These are phyloP conservation scores for Nakaseomyces nivariensis DNA, from an alignment of 1,139 yeast species.

Conservation along the genomic window DNA sequence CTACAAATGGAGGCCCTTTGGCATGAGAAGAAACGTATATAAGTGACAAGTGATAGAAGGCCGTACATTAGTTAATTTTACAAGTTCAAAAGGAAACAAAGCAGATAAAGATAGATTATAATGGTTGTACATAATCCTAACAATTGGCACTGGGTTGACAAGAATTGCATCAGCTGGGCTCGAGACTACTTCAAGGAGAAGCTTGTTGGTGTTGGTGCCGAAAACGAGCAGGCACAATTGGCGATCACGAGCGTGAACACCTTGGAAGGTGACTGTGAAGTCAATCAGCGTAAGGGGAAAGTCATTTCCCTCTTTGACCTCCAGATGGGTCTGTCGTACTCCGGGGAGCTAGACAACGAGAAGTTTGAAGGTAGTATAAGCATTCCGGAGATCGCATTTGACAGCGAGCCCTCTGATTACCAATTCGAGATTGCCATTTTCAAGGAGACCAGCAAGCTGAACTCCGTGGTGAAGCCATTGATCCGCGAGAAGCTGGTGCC, in stretches of 20 bases:
- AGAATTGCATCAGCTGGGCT: conserved; percentile 91
- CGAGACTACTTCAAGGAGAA: conserved; percentile 59
- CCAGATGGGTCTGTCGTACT: conserved; percentile 51
- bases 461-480: conserved; percentile 40
- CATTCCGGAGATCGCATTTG: conserved; percentile 93
- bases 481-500: conserved; percentile 61
- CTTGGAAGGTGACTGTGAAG: conserved; percentile 93
- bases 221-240: conserved; percentile 32
- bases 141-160: conserved; percentile 98
- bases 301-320: conserved; percentile 86
- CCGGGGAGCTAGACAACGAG: conserved; percentile 36
- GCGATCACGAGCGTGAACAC: conserved; percentile 48
- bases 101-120: background rate
- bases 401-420: conserved; percentile 72
- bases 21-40: too few species aligned
- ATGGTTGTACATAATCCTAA: conserved; percentile 72
- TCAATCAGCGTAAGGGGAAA: conserved; percentile 92
- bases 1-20: too few species aligned
- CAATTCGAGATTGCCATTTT: conserved; percentile 69
- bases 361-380: conserved; percentile 57
- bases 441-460: conserved; percentile 43
- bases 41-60: too few species aligned
- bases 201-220: conserved; percentile 41
- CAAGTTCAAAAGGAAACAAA: too few species aligned
- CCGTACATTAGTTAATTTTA: too few species aligned